phyloP scores from a whole-genome alignment of 2,329 filamentous ascomycete genomes.

The Achaetomium macrosporum region DNA sequence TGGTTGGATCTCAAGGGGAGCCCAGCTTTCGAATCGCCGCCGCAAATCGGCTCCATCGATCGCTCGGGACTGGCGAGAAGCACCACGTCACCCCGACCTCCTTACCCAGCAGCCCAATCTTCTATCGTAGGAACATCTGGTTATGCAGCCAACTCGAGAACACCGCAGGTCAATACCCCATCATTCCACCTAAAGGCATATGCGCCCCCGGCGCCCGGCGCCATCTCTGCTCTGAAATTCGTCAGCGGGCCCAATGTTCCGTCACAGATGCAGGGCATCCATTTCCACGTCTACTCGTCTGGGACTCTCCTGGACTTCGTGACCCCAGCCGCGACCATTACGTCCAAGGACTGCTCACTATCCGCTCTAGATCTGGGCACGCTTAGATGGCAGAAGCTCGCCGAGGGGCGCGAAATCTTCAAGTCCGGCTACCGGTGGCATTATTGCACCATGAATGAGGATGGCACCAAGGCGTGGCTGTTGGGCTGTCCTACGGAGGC shows the following conservation, averaged over 20 bases:
- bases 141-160: conserved; percentile 63
- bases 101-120: conserved; percentile 45
- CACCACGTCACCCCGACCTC: conserved; percentile 46
- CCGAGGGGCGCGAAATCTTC: conserved; percentile 91
- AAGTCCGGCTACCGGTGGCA: conserved; percentile 92
- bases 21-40: conserved; percentile 72
- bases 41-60: conserved; percentile 50
- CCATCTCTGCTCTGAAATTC: conserved; percentile 87
- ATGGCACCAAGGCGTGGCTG: conserved; percentile 93
- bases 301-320: conserved; percentile 91
- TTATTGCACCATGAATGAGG: conserved; percentile 92
- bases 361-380: conserved; percentile 83
- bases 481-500: conserved; percentile 82
- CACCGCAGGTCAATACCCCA: conserved; percentile 59
- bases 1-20: conserved; percentile 93
- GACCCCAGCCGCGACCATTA: conserved; percentile 83
- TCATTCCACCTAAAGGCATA: conserved; percentile 65
- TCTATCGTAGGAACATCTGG: conserved; percentile 54
- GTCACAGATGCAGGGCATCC: conserved; percentile 81
- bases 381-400: conserved; percentile 89
- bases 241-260: conserved; percentile 81
- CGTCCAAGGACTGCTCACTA: conserved; percentile 79
- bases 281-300: conserved; percentile 93
- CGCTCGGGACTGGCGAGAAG: conserved; percentile 38
- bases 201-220: conserved; percentile 77